phyloP scores from a whole-genome alignment of 495 filamentous ascomycete genomes.

The Lasiosphaeriaceae sp. region DNA sequence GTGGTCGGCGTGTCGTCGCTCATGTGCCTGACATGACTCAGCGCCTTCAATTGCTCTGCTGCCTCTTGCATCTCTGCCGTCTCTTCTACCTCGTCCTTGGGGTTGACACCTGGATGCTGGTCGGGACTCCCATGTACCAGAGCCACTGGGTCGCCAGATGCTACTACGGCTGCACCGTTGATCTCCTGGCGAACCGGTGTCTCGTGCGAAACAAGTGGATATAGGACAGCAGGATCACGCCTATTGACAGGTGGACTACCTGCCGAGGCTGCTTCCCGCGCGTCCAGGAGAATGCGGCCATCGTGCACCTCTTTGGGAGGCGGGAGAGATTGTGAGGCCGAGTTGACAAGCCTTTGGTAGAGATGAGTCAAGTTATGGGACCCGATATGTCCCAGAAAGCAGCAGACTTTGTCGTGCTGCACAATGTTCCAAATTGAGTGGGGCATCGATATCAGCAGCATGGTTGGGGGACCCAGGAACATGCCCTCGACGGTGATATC shows the following conservation, averaged over 20 bases:
- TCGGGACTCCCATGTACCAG: slow-evolving; percentile 12
- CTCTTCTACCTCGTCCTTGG: slow-evolving; percentile 51
- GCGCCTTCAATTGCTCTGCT: slow-evolving; percentile 53
- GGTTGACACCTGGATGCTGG: slow-evolving; percentile 13
- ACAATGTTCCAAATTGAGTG: slow-evolving; percentile 51
- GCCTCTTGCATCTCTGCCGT: slow-evolving; percentile 58
- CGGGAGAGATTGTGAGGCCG: slow-evolving; percentile 31
- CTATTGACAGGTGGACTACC: slow-evolving; percentile 23
- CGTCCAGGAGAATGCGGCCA: slow-evolving; percentile 45
- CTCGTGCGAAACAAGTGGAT: slow-evolving; percentile 29
- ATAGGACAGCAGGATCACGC: slow-evolving; percentile 13
- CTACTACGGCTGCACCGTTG: background rate
- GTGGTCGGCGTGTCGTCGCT: slow-evolving; percentile 37
- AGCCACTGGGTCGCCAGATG: slow-evolving; percentile 2
- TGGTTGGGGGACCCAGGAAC: slow-evolving; percentile 55
- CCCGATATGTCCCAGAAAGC: slow-evolving; percentile 51
- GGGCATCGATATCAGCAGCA: slow-evolving; percentile 56
- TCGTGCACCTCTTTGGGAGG: slow-evolving; percentile 47
- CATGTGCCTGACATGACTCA: slow-evolving; percentile 52
- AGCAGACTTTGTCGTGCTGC: slow-evolving; percentile 54
- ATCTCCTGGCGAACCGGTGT: slow-evolving; percentile 21
- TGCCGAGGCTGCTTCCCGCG: slow-evolving; percentile 28
- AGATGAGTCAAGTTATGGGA: slow-evolving; percentile 56
- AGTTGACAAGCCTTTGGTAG: slow-evolving; percentile 48
- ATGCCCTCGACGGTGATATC: slow-evolving; percentile 56